Evolutionary conservation across 352 stramenopile genomes (phyloP).

Genomic region (Plasmopara viticola): DNA sequence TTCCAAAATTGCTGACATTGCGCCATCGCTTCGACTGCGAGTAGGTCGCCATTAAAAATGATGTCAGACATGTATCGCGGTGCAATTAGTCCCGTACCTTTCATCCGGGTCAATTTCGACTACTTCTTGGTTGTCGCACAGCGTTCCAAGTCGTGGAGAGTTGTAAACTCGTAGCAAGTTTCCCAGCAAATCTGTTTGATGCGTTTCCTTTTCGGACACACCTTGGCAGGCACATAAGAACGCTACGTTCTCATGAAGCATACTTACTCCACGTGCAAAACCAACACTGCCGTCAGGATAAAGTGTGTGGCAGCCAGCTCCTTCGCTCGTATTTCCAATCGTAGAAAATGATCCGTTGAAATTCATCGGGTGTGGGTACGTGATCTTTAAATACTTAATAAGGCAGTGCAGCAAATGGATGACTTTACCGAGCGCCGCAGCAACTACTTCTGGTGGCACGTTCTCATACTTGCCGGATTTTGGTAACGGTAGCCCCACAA

Average conservation of each 20-base stretch:
- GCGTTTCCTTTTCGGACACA: constrained; percentile 26
- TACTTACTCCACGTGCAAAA: constrained; percentile 63
- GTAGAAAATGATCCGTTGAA: constrained; percentile 86
- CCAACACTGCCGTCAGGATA: constrained; percentile 77
- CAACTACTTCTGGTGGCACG: constrained; percentile 66
- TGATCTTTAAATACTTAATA: constrained; percentile 59
- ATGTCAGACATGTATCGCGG: background rate
- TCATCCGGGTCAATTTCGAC: constrained; percentile 10
- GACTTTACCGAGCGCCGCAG: constrained; percentile 60
- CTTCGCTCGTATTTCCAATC: constrained; percentile 73
- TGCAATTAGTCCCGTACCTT: background rate
- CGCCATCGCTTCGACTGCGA: constrained; percentile 3
- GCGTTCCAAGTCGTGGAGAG: constrained; percentile 32
- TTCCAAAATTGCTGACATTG: constrained; percentile 29
- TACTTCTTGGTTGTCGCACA: constrained; percentile 29
- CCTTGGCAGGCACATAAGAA: constrained; percentile 52
- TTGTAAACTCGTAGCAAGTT: constrained; percentile 60
- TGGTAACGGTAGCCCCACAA: constrained; percentile 58
- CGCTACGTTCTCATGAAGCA: constrained; percentile 76
- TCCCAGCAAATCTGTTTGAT: constrained; percentile 53
- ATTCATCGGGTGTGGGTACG: constrained; percentile 78
- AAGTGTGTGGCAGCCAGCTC: constrained; percentile 70
- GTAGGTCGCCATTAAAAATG: background rate
- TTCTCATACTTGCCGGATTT: constrained; percentile 66
- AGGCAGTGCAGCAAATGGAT: constrained; percentile 71